A percentile compares a stretch with the other conserved stretches of the same genome.
Evolutionary conservation across 352 stramenopile genomes (phyloP).

Genomic region (Pelagophyceae sp.): DNA sequence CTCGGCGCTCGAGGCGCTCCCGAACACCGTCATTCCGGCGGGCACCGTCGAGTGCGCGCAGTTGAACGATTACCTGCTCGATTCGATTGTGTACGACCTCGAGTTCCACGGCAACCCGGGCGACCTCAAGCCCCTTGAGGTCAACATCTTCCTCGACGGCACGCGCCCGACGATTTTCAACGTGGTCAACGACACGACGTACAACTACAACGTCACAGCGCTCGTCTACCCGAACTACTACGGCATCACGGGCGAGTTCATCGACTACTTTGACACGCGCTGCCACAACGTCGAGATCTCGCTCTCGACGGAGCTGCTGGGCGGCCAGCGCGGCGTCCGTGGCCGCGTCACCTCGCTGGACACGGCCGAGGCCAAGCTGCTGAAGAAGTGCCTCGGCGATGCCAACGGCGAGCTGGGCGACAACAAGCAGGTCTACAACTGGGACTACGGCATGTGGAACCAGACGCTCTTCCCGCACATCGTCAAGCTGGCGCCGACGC

Average conservation of each 20-base stretch:
- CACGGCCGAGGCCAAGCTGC: conserved; percentile 36
- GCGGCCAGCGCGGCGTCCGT: conserved; percentile 4
- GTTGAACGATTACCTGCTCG: conserved; percentile 7
- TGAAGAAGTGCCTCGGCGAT: conserved; percentile 55
- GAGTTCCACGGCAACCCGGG: conserved; percentile 49
- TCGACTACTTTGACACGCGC: conserved; percentile 44
- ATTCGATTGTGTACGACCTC: conserved; percentile 37
- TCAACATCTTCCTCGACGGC: conserved; percentile 49
- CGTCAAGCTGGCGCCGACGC: conserved; percentile 38
- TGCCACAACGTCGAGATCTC: conserved; percentile 48
- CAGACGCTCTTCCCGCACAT: conserved; percentile 42
- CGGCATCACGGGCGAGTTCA: conserved; percentile 42
- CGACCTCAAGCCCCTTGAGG: conserved; percentile 42
- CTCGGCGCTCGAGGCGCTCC: conserved; percentile 43
- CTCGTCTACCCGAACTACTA: conserved; percentile 30
- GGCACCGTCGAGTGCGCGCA: conserved; percentile 30
- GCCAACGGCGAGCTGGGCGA: conserved; percentile 46
- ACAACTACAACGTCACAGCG: conserved; percentile 35
- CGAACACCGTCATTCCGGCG: conserved; percentile 41
- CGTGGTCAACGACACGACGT: conserved; percentile 30
- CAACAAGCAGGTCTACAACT: conserved; percentile 54
- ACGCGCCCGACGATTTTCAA: conserved; percentile 39
- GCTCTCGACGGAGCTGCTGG: conserved; percentile 31
- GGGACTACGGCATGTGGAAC: conserved; percentile 48
- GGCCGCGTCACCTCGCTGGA: conserved; percentile 24